Evolutionary conservation across 31 red algal genomes (phyloP), one percentile per base, ranked within the genome.

Genomic region (Asparagopsis taxiformis): DNA sequence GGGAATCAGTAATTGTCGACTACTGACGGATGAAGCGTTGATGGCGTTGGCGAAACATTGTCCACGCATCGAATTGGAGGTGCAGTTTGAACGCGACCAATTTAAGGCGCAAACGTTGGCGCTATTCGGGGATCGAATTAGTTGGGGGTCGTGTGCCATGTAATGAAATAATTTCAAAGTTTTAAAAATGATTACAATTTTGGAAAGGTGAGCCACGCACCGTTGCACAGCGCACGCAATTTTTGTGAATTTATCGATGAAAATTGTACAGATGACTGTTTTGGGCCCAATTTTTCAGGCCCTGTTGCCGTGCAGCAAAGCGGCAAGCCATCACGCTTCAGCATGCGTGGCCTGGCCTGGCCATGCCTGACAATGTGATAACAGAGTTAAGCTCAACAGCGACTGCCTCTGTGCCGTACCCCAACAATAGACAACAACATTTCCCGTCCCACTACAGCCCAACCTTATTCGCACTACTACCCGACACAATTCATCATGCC

Each of bases 401-500:
- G n/a, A n/a, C n/a, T n/a, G 52, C 64, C 17, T 38, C 25, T 24
- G 8, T 32, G 26, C 10, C 61, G 8, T 10, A 20, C 30, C 15
- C 30, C 61, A 7, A 8, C 21, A 65, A 9, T 70, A 17, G 17
- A 13, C 48, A 10, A 5, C 38, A 15, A 4, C 13, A 5, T 7
- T 17, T 24, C 11, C 13, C 26, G 3, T 55, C 31, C 68, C 15
- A 3, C 33, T 56, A 35, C 38, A 25, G 29, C 7, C 17, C 46
- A 15, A 25, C n/a, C 23, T 50, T 44, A 32, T 22, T 59, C 38
- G 4, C 17, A 11, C 61, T 38, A 23, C n/a, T 55, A 9, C 28
- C 52, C 25, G 13, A 50, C 35, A 23, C 54, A 29, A 31, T 24
- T 11, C n/a, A 80, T 15, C 19, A 91, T 91, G 88, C 78, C 88